phyloP scores from a whole-genome alignment of 176 grass and related monocot species.

The Areca catechu region DNA sequence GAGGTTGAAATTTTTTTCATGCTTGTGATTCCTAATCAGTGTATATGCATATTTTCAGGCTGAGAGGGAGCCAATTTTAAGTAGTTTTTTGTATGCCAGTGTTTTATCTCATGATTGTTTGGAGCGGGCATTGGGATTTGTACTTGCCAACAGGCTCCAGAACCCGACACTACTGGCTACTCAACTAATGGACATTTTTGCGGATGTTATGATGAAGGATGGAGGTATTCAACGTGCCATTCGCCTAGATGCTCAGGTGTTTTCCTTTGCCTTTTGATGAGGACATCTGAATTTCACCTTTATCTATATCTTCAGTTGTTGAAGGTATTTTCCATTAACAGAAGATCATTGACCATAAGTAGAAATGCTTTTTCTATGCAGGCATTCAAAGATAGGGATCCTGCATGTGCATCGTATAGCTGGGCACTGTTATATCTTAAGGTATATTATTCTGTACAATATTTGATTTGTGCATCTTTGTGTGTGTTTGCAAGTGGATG shows the following conservation, averaged over 20 bases:
- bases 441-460: constrained; percentile 25
- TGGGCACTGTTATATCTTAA: constrained; percentile 97
- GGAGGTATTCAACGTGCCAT: constrained; percentile 65
- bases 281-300: constrained; percentile 9
- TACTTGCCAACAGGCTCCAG: constrained; percentile 89
- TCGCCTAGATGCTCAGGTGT: constrained; percentile 94
- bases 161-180: constrained; percentile 85
- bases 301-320: neutral
- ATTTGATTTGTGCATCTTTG: no score
- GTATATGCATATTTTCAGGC: constrained; percentile 36
- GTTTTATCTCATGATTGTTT: constrained; percentile 81
- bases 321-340: neutral
- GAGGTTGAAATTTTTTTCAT: neutral
- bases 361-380: constrained; percentile 29
- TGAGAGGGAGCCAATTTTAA: constrained; percentile 95
- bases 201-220: constrained; percentile 86
- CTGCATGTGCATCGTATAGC: constrained; percentile 85
- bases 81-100: constrained; percentile 91
- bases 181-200: constrained; percentile 89
- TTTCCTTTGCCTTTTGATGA: constrained; percentile 2
- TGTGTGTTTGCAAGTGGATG: no score
- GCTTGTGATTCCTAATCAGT: neutral
- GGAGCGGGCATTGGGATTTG: constrained; percentile 72
- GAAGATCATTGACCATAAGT: neutral
- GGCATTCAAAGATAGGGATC: constrained; percentile 96